These are phyloP conservation scores for Coriolopsis trogii DNA, from an alignment of 1,284 basidiomycete species.

Conservation along the genomic window DNA sequence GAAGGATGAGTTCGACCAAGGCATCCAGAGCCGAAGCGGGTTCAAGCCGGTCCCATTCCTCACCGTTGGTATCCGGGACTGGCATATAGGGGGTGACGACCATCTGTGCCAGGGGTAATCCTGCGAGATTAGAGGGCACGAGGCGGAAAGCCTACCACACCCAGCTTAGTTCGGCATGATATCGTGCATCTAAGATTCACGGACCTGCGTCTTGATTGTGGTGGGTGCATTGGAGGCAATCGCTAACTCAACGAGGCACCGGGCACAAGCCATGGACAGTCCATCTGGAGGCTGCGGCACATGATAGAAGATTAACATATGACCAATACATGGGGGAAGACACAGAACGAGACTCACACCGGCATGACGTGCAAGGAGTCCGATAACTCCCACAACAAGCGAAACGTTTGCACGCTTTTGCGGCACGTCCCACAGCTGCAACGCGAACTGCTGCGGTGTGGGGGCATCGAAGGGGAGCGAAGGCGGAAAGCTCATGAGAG, in stretches of 20 bases:
- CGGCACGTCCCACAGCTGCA: conserved; percentile 91
- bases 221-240: conserved; percentile 93
- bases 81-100: conserved; percentile 78
- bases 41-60: conserved; percentile 84
- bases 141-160: conserved; percentile 61
- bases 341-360: conserved; percentile 52
- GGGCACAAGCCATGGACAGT: conserved; percentile 63
- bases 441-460: conserved; percentile 89
- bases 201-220: conserved; percentile 81
- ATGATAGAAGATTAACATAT: background rate
- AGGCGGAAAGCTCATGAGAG: conserved; percentile 88
- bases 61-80: conserved; percentile 83
- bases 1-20: conserved; percentile 70
- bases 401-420: conserved; percentile 77
- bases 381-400: conserved; percentile 79
- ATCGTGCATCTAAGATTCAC: background rate
- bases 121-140: conserved; percentile 62
- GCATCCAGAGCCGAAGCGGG: conserved; percentile 76
- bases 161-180: background rate
- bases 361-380: conserved; percentile 76
- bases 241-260: conserved; percentile 86
- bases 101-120: conserved; percentile 60
- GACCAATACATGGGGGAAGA: background rate
- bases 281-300: conserved; percentile 51
- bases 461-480: conserved; percentile 63